These are phyloP conservation scores for Tympanopsis confertula DNA, from an alignment of 2,329 filamentous ascomycete genomes.

Conservation along the genomic window DNA sequence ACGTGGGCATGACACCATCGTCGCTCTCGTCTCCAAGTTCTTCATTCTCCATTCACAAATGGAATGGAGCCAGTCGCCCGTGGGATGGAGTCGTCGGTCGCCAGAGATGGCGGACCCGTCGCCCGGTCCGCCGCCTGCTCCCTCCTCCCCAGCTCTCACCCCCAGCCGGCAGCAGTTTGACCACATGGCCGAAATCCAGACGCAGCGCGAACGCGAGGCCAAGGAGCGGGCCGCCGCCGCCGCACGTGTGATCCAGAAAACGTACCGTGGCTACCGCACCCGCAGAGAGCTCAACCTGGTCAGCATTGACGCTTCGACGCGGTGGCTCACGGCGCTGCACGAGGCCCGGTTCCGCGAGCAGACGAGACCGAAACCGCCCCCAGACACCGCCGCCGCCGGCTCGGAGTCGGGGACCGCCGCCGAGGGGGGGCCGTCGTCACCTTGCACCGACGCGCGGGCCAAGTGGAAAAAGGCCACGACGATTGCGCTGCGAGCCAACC, in stretches of 20 bases:
- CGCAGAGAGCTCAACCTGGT: conserved; percentile 61
- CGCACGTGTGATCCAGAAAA: conserved; percentile 52
- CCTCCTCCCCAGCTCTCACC: no score
- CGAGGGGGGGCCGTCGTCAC: conserved; percentile 2
- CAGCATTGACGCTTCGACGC: conserved; percentile 54
- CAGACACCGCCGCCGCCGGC: conserved; percentile 10
- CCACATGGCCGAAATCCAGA: conserved; percentile 35
- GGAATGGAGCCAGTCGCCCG: no score
- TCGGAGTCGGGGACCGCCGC: conserved; percentile 6
- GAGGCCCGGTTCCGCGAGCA: conserved; percentile 42
- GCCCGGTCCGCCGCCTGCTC: no score
- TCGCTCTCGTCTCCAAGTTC: no score
- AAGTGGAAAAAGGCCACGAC: conserved; percentile 68
- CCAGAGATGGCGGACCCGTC: no score
- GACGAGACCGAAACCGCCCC: conserved; percentile 28
- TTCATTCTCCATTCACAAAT: no score
- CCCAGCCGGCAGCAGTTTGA: conserved; percentile 25
- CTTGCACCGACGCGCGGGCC: conserved; percentile 31
- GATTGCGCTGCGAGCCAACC: conserved; percentile 62
- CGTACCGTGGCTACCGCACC: conserved; percentile 66
- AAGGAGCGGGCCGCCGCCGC: conserved; percentile 31
- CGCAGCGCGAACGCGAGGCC: conserved; percentile 29
- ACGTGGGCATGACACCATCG: no score
- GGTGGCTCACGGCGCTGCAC: conserved; percentile 58
- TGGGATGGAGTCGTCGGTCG: no score